phyloP scores from a whole-genome alignment of 225 moss, liverwort and hornwort genomes.

The Pseudoscleropodium purum region DNA sequence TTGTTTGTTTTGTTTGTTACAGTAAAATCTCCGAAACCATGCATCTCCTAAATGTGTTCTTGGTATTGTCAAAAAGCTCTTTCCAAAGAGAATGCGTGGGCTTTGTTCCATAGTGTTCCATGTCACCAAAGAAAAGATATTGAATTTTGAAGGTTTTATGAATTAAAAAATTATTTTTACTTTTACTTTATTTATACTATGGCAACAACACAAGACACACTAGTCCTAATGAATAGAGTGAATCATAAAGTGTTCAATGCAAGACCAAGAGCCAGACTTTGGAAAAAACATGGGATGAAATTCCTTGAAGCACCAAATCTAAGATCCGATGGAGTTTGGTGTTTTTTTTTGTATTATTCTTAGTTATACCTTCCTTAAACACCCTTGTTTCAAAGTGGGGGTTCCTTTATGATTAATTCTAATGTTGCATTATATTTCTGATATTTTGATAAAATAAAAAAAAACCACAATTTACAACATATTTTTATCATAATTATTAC shows the following conservation, averaged over 20 bases:
- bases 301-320: neutral
- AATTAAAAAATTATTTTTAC: too few species aligned
- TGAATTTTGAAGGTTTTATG: too few species aligned
- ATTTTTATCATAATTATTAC: neutral
- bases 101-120: too few species aligned
- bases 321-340: neutral
- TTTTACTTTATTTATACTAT: too few species aligned
- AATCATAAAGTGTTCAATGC: fast-evolving
- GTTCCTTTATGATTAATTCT: neutral
- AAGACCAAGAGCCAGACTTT: fast-evolving
- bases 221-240: neutral
- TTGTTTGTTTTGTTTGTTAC: too few species aligned
- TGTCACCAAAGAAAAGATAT: too few species aligned
- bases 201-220: too few species aligned
- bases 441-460: neutral
- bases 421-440: neutral
- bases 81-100: too few species aligned
- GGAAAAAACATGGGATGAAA: neutral
- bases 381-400: neutral
- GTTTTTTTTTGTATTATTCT: neutral
- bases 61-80: too few species aligned
- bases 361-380: neutral
- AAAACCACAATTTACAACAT: neutral
- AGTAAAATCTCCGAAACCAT: too few species aligned
- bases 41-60: too few species aligned